Evolutionary conservation across 345 rosid genomes (phyloP).

Genomic region (Hypericum androsaemum): DNA sequence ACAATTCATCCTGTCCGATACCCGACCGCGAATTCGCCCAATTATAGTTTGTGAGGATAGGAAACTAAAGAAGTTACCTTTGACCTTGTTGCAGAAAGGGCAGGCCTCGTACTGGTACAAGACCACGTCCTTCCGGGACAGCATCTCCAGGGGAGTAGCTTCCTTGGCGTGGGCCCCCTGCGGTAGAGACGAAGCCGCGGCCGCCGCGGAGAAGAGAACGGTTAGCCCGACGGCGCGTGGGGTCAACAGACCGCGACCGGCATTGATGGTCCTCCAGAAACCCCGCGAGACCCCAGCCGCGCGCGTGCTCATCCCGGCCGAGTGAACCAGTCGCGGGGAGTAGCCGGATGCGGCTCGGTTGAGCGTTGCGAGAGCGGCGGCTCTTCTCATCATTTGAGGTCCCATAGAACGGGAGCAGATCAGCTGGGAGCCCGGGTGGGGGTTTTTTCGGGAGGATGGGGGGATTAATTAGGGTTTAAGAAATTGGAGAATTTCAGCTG

Average conservation of each 20-base stretch:
- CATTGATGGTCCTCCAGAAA: conserved; percentile 21
- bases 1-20: no score
- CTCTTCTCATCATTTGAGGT: neutral
- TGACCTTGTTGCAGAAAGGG: conserved; percentile 93
- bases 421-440: no score
- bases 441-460: no score
- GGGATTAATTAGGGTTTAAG: no score
- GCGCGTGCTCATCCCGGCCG: conserved; percentile 24
- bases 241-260: conserved; percentile 17
- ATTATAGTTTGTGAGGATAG: no score
- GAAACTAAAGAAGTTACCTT: conserved; percentile 30
- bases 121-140: conserved; percentile 54
- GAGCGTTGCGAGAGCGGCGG: conserved; percentile 5
- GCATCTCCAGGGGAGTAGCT: conserved; percentile 25
- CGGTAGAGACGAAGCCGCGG: conserved; percentile 36
- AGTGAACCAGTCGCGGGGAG: conserved; percentile 22
- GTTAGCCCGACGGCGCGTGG: conserved; percentile 37
- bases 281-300: conserved; percentile 16
- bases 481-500: no score
- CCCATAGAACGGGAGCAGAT: no score
- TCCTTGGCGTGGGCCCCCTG: conserved; percentile 66
- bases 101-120: conserved; percentile 96
- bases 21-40: no score
- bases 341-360: conserved; percentile 6
- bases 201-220: conserved; percentile 32